A percentile compares a stretch with the other conserved stretches of the same genome.
Evolutionary conservation across 2,329 filamentous ascomycete species (phyloP).

Genomic region (Cryphonectria japonica): DNA sequence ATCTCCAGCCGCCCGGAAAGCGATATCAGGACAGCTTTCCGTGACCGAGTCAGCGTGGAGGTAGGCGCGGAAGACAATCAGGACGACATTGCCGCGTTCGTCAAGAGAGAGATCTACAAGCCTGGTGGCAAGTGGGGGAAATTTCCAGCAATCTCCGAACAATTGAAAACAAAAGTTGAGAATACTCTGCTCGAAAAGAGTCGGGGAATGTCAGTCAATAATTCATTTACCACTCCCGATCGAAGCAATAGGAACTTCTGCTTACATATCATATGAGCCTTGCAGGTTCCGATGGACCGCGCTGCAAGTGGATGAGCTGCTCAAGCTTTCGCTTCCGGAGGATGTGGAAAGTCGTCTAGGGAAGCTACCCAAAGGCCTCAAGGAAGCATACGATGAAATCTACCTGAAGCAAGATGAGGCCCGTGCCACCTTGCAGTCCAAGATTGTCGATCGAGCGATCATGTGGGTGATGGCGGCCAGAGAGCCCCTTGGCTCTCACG

Average conservation of each 20-base stretch:
- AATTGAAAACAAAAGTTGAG: slow-evolving; percentile 33
- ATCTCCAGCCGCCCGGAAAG: slow-evolving; percentile 39
- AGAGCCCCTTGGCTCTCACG: not conserved
- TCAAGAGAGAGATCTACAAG: slow-evolving; percentile 33
- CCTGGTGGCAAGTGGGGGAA: slow-evolving; percentile 28
- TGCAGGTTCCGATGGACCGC: slow-evolving; percentile 41
- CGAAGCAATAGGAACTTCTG: not conserved
- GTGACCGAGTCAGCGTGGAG: slow-evolving; percentile 31
- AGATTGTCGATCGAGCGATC: not conserved
- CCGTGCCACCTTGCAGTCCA: not conserved
- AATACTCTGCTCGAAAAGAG: slow-evolving; percentile 32
- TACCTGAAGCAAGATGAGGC: slow-evolving; percentile 13
- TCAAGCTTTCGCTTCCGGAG: slow-evolving; percentile 30
- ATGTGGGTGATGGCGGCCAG: slow-evolving; percentile 1
- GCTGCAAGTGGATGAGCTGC: slow-evolving; percentile 37
- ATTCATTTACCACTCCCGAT: slow-evolving; percentile 14
- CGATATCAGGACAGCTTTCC: slow-evolving; percentile 35
- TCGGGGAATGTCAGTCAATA: slow-evolving; percentile 36
- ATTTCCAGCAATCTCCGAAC: slow-evolving; percentile 12
- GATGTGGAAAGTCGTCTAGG: slow-evolving; percentile 36
- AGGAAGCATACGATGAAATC: slow-evolving; percentile 39
- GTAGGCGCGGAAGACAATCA: slow-evolving; percentile 37
- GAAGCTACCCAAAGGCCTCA: slow-evolving; percentile 36
- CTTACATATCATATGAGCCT: not conserved
- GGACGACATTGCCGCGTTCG: slow-evolving; percentile 37